These are phyloP conservation scores for Afroboletus lepidellus DNA, from an alignment of 1,284 basidiomycete genomes.

Conservation along the genomic window DNA sequence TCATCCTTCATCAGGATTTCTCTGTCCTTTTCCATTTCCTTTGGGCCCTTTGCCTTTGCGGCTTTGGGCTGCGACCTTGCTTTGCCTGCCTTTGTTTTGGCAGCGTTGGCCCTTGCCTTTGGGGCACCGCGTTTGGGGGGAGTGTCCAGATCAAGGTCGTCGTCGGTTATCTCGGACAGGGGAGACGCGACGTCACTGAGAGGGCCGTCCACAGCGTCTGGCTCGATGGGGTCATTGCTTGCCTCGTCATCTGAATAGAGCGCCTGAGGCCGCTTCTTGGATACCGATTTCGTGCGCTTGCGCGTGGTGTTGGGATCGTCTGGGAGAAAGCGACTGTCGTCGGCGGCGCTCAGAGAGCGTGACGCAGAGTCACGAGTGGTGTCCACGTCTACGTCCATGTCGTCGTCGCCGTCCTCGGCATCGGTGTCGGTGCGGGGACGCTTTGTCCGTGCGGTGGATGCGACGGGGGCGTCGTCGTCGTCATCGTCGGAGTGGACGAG, in stretches of 20 bases:
- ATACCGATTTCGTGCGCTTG: constrained; percentile 10
- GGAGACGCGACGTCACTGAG: constrained; percentile 15
- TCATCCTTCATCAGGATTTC: constrained; percentile 42
- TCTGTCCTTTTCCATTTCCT: constrained; percentile 34
- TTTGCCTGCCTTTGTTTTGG: constrained; percentile 25
- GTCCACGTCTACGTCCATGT: constrained; percentile 29
- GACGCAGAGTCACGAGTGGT: constrained; percentile 6
- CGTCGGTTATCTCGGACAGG: constrained; percentile 25
- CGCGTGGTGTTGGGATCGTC: constrained; percentile 3
- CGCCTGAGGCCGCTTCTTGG: constrained; percentile 20
- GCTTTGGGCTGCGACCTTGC: constrained; percentile 17
- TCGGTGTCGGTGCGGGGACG: constrained; percentile 31
- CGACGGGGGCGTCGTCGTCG: constrained; percentile 1
- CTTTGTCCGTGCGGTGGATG: constrained; percentile 17
- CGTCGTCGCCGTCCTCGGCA: constrained; percentile 8
- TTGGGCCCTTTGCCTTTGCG: constrained; percentile 23
- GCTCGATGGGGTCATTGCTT: constrained; percentile 25
- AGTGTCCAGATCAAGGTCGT: constrained; percentile 31
- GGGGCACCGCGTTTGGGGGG: constrained; percentile 28
- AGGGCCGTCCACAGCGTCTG: constrained; percentile 21
- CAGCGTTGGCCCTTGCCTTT: constrained; percentile 25
- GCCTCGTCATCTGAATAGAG: constrained; percentile 31
- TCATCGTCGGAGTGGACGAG: constrained; percentile 31
- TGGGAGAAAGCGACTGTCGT: constrained; percentile 26
- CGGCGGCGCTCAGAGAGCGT: constrained; percentile 3